phyloP scores from a whole-genome alignment of 2,329 filamentous ascomycete species.

The Exophiala sideris region DNA sequence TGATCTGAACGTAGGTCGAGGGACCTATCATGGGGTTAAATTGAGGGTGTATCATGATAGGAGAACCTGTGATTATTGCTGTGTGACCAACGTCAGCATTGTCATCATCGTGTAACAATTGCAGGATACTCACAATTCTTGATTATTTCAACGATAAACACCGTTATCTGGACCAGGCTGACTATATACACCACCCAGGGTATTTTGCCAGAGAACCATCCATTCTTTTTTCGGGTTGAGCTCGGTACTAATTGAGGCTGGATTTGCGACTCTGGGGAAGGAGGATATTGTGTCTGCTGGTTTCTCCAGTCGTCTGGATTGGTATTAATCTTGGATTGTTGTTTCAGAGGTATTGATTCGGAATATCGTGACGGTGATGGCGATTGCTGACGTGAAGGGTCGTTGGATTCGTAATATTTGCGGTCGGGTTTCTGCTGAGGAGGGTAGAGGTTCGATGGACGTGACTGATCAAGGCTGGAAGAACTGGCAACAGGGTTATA shows the following conservation, averaged over 20 bases:
- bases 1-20: slow-evolving; percentile 84
- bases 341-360: slow-evolving; percentile 24
- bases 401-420: slow-evolving; percentile 14
- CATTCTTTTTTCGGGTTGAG: slow-evolving; percentile 34
- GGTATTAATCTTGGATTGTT: slow-evolving; percentile 18
- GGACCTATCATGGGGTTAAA: slow-evolving; percentile 99
- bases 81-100: slow-evolving; percentile 1
- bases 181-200: slow-evolving; percentile 83
- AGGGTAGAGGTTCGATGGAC: slow-evolving; percentile 8
- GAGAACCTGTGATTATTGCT: slow-evolving; percentile 73
- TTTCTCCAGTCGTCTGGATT: slow-evolving; percentile 17
- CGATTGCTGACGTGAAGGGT: slow-evolving; percentile 8
- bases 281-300: slow-evolving; percentile 45
- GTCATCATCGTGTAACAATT: slow-evolving; percentile 9
- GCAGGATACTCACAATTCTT: slow-evolving; percentile 66
- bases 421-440: slow-evolving; percentile 3
- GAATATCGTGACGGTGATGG: slow-evolving; percentile 2
- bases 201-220: slow-evolving; percentile 56
- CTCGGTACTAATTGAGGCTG: slow-evolving; percentile 25
- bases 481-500: slow-evolving; percentile 15
- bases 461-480: slow-evolving; percentile 32
- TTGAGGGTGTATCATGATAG: slow-evolving; percentile 65
- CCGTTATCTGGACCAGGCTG: slow-evolving; percentile 70
- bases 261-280: slow-evolving; percentile 55
- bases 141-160: slow-evolving; percentile 86